These are phyloP conservation scores for Tylopilus sp. DNA, from an alignment of 1,284 basidiomycete genomes.

Conservation along the genomic window DNA sequence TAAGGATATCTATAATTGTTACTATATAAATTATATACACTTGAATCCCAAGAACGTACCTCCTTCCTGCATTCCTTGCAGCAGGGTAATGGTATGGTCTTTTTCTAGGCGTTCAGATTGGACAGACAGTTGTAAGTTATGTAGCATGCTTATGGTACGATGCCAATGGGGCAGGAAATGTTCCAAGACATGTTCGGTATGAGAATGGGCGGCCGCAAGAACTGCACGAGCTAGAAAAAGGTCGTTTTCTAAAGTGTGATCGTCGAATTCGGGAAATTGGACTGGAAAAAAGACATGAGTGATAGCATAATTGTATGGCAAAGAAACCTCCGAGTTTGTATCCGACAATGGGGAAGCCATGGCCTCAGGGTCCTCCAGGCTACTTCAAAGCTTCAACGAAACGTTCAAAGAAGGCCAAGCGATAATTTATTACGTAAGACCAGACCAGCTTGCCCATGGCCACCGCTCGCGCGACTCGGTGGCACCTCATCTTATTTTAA, in stretches of 20 bases:
- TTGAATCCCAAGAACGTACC: no score
- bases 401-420: no score
- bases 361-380: no score
- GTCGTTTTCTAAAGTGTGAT: constrained; percentile 6
- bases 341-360: no score
- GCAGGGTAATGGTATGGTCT: constrained; percentile 6
- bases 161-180: constrained; percentile 3
- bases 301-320: constrained; percentile 1
- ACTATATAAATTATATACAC: no score
- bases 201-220: constrained; percentile 7
- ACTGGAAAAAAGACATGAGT: constrained; percentile 24
- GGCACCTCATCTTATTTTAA: no score
- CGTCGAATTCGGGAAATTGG: constrained; percentile 10
- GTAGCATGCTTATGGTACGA: constrained; percentile 10
- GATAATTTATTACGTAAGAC: no score
- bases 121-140: background rate
- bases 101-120: background rate
- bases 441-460: no score
- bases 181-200: background rate
- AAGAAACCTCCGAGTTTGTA: no score
- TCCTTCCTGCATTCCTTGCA: constrained; percentile 14
- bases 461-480: no score
- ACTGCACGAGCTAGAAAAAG: background rate
- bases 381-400: no score
- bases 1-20: no score